Conservation (phyloP, 148 eudicot genomes). For the Dianthus caryophyllus region DNA sequence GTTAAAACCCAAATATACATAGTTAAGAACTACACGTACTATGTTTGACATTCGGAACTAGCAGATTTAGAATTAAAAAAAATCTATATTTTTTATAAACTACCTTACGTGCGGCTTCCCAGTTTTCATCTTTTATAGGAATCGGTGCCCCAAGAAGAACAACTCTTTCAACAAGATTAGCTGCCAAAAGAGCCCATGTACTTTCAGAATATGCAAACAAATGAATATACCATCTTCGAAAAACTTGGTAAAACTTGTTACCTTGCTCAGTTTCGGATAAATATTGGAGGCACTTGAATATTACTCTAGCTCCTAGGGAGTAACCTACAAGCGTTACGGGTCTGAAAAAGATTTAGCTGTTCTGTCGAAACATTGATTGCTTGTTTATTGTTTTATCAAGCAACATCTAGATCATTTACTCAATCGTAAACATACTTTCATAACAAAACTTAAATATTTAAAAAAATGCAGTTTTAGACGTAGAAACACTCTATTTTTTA, state of each 20-base stretch:
- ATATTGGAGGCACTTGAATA: slow-evolving; percentile 77
- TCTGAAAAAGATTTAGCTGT: slow-evolving; percentile 43
- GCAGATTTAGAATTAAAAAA: no score
- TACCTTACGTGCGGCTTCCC: slow-evolving; percentile 95
- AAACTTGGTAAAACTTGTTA: slow-evolving; percentile 15
- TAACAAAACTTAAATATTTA: no score
- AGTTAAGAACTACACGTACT: background rate
- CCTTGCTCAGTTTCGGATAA: slow-evolving; percentile 63
- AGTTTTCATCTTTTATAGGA: slow-evolving; percentile 70
- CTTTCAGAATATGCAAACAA: slow-evolving; percentile 13
- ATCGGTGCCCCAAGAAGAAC: slow-evolving; percentile 96
- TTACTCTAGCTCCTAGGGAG: slow-evolving; percentile 95
- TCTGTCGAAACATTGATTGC: background rate
- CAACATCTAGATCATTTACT: no score
- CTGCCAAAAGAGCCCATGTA: slow-evolving; percentile 37
- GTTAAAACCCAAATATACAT: background rate
- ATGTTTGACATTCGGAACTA: no score
- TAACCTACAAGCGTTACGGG: slow-evolving; percentile 96
- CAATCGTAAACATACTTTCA: no score
- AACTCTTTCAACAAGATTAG: slow-evolving; percentile 86
- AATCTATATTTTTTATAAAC: background rate
- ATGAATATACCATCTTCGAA: background rate
- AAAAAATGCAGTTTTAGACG: no score
- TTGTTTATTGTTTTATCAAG: background rate
- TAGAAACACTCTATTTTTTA: no score